Conservation (phyloP, 106 monocot species). For the Acanthochlamys bracteata region DNA sequence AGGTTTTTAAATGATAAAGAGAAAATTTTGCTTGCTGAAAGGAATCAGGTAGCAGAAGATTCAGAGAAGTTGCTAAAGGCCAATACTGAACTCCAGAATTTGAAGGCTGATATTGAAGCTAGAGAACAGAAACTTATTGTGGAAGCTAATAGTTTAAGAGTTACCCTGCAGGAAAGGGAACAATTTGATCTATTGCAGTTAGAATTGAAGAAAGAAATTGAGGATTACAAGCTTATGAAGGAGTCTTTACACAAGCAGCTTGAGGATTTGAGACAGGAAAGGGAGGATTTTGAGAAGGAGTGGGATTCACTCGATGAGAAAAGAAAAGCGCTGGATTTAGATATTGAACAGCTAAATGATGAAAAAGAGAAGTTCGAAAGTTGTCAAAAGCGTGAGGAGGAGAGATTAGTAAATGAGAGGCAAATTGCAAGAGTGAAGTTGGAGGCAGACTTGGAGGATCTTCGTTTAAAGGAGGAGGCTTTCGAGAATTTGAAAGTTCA, state of each 20-base stretch:
- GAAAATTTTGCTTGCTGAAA: conserved; percentile 40
- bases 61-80: conserved; percentile 18
- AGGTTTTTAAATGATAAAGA: conserved; percentile 45
- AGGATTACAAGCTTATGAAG: conserved; percentile 46
- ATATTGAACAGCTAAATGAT: conserved; percentile 31
- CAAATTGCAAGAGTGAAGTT: conserved; percentile 22
- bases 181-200: conserved; percentile 36
- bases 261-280: conserved; percentile 68
- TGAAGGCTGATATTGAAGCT: conserved; percentile 43
- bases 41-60: conserved; percentile 34
- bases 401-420: conserved; percentile 46
- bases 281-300: conserved; percentile 77
- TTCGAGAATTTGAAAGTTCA: conserved; percentile 56
- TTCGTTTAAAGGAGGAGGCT: conserved; percentile 59
- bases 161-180: conserved; percentile 62
- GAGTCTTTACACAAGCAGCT: conserved; percentile 45
- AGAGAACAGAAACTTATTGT: conserved; percentile 30
- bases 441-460: conserved; percentile 49
- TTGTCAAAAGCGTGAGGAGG: conserved; percentile 52
- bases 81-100: conserved; percentile 36
- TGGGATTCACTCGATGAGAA: conserved; percentile 92
- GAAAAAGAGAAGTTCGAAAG: conserved; percentile 63
- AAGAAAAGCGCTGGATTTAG: conserved; percentile 35
- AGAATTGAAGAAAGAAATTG: conserved; percentile 73
- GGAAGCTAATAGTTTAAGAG: conserved; percentile 57